Base-by-base conservation (phyloP, 2,329 filamentous ascomycete genomes). In the Westerdykella sp. region DNA sequence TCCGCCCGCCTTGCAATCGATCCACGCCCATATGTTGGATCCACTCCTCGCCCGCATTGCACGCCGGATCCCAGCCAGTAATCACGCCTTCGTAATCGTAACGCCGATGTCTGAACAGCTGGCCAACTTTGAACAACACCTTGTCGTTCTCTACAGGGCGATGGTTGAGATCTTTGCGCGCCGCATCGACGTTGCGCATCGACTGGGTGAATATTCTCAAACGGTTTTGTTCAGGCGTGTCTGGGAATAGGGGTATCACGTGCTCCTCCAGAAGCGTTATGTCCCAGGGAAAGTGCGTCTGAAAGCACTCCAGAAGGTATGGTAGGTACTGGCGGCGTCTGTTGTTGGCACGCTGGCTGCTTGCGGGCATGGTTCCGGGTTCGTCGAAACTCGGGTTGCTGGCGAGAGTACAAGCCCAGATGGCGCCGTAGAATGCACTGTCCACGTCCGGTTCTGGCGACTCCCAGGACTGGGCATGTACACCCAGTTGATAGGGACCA, bases 61-160 rank as follows among this genome's bases (percentile, higher is more conserved):
- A 84, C 49, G 75, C 73, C 13, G 71, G 69, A 39, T 85, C 83
- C 90, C 91, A 98, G n/a, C 90, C 90, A 12, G 85, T 87, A 45
- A 98, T 85, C 21, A 94, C 78, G 14, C 84, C 90, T 39, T 83
- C 73, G 63, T 91, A 95, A 15, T 77, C 72, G 62, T 93, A 95
- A 37, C 89, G 78, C 48, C 75, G 80, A 67, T 98, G 93, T 38
- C 76, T 77, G 62, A 97, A 95, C 6, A 95, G 77, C 55, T 94
- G 85, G 1, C 93, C 93, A 40, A 88, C 78, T 22, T 67, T 67
- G 48, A 59, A 66, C 2, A 39, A 40, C 7, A 66, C 59, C 5
- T 54, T 53, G 1, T 32, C 40, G 1, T 48, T 54, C 11, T 41
- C 40, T 6, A 34, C 42, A 9, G 42, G 41, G 10, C 62, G 51